These are phyloP conservation scores for Kodamaea alishanica DNA, from an alignment of 1,139 yeast species.

Conservation along the genomic window DNA sequence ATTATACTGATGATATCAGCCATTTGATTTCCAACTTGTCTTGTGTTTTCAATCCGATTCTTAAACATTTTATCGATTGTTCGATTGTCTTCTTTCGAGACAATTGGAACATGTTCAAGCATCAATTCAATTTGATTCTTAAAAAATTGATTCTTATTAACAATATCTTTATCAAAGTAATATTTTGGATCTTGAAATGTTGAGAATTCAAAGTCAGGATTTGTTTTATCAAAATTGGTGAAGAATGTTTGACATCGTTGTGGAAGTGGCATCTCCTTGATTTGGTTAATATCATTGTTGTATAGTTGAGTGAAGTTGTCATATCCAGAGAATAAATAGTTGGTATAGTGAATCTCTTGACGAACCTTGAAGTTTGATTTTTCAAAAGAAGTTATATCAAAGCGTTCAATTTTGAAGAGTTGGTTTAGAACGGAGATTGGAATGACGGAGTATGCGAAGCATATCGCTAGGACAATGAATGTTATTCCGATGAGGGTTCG, in stretches of 20 bases:
- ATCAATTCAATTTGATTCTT: background rate
- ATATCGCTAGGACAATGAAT: slow-evolving; percentile 1
- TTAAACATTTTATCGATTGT: slow-evolving; percentile 19
- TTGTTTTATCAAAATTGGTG: slow-evolving; percentile 15
- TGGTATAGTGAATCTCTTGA: slow-evolving; percentile 25
- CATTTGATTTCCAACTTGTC: slow-evolving; percentile 27
- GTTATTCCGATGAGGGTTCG: slow-evolving; percentile 2
- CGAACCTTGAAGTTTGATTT: slow-evolving; percentile 19
- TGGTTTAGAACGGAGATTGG: background rate
- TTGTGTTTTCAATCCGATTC: slow-evolving; percentile 16
- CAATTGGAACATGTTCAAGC: slow-evolving; percentile 5
- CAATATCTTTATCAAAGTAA: slow-evolving; percentile 30
- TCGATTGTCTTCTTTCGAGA: slow-evolving; percentile 18
- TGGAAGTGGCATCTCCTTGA: slow-evolving; percentile 16
- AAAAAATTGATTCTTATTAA: slow-evolving; percentile 20
- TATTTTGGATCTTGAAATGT: slow-evolving; percentile 12
- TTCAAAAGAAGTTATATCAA: slow-evolving; percentile 12
- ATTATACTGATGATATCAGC: slow-evolving; percentile 34
- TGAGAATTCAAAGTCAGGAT: slow-evolving; percentile 28
- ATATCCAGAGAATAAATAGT: slow-evolving; percentile 27
- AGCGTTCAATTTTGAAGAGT: slow-evolving; percentile 8
- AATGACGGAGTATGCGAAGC: slow-evolving; percentile 1
- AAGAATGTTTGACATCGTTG: slow-evolving; percentile 33
- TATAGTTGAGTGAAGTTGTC: slow-evolving; percentile 18
- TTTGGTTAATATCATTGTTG: slow-evolving; percentile 11